Conservation (phyloP, 306 rosid genomes). For the Corylus heterophylla region DNA sequence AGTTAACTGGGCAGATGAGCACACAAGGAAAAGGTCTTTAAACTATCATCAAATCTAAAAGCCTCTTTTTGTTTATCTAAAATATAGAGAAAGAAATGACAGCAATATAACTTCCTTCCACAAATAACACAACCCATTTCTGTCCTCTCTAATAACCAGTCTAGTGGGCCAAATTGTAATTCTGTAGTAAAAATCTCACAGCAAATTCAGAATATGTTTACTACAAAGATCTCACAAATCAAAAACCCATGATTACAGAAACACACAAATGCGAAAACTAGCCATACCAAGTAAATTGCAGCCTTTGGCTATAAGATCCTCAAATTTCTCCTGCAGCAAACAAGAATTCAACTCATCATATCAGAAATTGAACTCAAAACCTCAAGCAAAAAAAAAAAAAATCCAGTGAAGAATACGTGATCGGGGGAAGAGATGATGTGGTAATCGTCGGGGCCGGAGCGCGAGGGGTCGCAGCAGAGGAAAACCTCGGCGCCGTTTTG, state of each 20-base stretch:
- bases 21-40: slow-evolving; percentile 6
- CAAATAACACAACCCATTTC: neutral
- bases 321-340: slow-evolving; percentile 74
- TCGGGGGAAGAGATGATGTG: slow-evolving; percentile 73
- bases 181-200: slow-evolving; percentile 1
- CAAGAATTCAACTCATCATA: slow-evolving; percentile 5
- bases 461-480: slow-evolving; percentile 87
- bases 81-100: neutral
- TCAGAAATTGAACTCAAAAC: slow-evolving; percentile 4
- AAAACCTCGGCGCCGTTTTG: slow-evolving; percentile 70
- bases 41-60: neutral
- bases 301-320: slow-evolving; percentile 74
- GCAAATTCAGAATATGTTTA: neutral
- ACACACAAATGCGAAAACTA: neutral
- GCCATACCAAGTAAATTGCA: slow-evolving; percentile 72
- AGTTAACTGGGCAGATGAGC: neutral
- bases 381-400: neutral
- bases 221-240: neutral
- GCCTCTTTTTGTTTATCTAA: neutral
- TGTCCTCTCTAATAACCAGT: neutral
- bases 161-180: neutral
- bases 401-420: slow-evolving; percentile 45
- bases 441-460: slow-evolving; percentile 69
- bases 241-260: neutral
- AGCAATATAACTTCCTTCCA: neutral